A percentile compares a stretch with the other conserved stretches of the same genome.
These are phyloP conservation scores for Tulasnella sp. DNA, from an alignment of 768 basidiomycete genomes.

Conservation along the genomic window DNA sequence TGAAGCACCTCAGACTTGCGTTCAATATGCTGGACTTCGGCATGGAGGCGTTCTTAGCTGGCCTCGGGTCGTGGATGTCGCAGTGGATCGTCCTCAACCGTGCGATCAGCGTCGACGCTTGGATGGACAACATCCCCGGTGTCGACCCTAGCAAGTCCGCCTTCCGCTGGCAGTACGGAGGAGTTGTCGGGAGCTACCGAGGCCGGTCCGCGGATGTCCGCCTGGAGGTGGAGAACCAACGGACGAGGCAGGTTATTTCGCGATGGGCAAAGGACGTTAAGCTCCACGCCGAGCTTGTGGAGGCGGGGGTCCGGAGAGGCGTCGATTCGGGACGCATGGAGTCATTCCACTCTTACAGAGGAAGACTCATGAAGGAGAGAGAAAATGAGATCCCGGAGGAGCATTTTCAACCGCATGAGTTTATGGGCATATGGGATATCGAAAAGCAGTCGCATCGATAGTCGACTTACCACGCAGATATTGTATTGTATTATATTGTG, in stretches of 20 bases:
- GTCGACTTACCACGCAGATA: too few species aligned
- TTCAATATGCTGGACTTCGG: neutral
- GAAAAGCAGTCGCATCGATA: too few species aligned
- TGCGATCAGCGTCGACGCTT: neutral
- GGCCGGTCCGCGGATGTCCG: neutral
- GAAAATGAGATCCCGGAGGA: neutral
- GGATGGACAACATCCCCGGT: neutral
- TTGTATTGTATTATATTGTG: too few species aligned
- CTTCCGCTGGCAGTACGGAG: neutral
- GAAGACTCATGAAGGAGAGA: neutral
- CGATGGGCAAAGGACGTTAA: neutral
- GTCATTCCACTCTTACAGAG: neutral
- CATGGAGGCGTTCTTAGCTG: neutral
- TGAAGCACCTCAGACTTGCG: neutral
- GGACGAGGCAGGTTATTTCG: neutral
- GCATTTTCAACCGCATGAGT: neutral
- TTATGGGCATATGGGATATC: neutral
- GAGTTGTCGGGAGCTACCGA: neutral
- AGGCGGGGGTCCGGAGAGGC: neutral
- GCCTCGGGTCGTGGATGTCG: neutral
- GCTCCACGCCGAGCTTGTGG: neutral
- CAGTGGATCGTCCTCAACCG: neutral
- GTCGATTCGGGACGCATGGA: neutral
- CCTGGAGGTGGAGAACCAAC: neutral
- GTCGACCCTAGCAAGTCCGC: neutral